Base-by-base conservation (phyloP, 2,329 filamentous ascomycete species). In the Septoria linicola region DNA sequence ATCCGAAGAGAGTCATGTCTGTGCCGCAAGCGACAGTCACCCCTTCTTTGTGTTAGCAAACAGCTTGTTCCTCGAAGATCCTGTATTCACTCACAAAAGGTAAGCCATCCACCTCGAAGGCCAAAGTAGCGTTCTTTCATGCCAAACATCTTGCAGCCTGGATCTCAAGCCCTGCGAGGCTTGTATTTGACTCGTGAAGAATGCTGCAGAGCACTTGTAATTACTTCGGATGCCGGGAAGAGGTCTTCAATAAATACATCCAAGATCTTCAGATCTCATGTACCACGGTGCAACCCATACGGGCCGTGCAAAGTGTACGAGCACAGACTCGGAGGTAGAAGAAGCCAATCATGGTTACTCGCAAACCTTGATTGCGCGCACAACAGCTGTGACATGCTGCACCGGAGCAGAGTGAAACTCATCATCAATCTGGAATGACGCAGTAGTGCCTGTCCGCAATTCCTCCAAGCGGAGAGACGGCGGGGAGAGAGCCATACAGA, bases 21-120 rank as follows among this genome's bases (percentile, higher is more conserved):
- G 57, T 61, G 7, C 53, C 56, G 35, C 58, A 60, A 4, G 57
- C 53, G 19, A 59, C 54, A 17, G 57, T 59, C 11, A 59, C 57
- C 43, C 23, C 23, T 27, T 27, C 10, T 5, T 27, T 27, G 10
- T 27, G 10, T 27, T 27, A 27, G 23, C 23, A 5, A 27, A 5
- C 23, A 27, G 5, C 5, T 27, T 10, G 10, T 10, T 27, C n/a
- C 23, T 27, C 23, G 10, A 27, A 27, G 23, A 5, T 10, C 23
- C 78, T 10, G 10, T 10, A 10, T 27, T 5, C 23, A 27, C 23
- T 27, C 23, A 27, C 78, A 81, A 55, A 81, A 78, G 13, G 76
- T 79, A 31, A 81, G 71, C 77, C 76, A 79, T 70, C 72, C 73
- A 53, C 77, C 77, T n/a, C 70, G 76, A 37, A 78, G 59, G 44